Evolutionary conservation across 768 basidiomycete species (phyloP).

Genomic region (Pleurotus djamor): DNA sequence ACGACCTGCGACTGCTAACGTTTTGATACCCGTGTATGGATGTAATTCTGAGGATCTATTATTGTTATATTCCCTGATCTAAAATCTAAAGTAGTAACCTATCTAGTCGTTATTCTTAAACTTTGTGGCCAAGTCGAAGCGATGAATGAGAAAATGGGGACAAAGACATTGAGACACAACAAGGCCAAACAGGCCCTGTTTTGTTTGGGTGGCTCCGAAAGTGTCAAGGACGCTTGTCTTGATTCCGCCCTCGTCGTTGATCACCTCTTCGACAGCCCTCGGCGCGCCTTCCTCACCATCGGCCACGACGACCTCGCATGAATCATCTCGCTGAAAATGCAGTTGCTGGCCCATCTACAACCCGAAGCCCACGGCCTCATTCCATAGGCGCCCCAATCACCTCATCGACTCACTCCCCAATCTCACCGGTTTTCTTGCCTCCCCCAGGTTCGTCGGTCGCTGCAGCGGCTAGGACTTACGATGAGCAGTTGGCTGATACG

Average conservation of each 20-base stretch:
- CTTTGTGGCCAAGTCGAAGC: not conserved
- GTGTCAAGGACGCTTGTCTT: constrained; percentile 6
- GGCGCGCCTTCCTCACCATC: constrained; percentile 16
- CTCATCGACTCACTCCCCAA: constrained; percentile 25
- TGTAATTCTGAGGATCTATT: not conserved
- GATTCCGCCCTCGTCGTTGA: constrained; percentile 18
- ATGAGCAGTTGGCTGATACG: not conserved
- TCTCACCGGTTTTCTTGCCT: constrained; percentile 34
- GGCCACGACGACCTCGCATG: constrained; percentile 25
- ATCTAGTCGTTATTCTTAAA: not conserved
- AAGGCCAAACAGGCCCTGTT: constrained; percentile 4
- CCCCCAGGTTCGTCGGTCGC: constrained; percentile 32
- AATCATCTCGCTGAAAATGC: constrained; percentile 47
- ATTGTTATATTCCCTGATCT: not conserved
- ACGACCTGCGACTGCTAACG: not conserved
- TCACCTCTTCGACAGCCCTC: constrained; percentile 17
- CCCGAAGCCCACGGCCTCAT: constrained; percentile 11
- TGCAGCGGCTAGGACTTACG: not conserved
- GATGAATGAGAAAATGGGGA: not conserved
- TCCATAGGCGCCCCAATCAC: constrained; percentile 15
- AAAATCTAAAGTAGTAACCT: not conserved
- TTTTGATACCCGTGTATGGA: not conserved
- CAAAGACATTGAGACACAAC: not conserved
- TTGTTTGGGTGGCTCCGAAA: constrained; percentile 6
- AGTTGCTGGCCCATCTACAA: constrained; percentile 61